Conservation (phyloP, 441 rosid genomes). For the Pelargonium fulgidum region DNA sequence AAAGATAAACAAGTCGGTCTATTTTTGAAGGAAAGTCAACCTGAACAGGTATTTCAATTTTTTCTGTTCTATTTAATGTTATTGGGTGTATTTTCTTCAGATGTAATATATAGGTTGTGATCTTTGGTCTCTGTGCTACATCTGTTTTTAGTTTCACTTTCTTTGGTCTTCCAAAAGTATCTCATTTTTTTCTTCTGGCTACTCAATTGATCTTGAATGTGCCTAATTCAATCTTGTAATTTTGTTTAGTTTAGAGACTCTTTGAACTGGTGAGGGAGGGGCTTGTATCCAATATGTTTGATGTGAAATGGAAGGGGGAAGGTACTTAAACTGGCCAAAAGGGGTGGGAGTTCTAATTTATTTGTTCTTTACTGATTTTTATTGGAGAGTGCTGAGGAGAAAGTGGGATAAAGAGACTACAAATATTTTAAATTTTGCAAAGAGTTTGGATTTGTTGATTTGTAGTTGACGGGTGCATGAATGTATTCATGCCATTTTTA, state of each 20-base stretch:
- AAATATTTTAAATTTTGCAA: not conserved
- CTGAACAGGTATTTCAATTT: slow-evolving; percentile 47
- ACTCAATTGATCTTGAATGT: not conserved
- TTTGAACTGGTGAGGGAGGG: not conserved
- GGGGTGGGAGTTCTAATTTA: not conserved
- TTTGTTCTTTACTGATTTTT: not conserved
- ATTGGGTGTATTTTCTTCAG: slow-evolving; percentile 13
- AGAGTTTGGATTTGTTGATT: not conserved
- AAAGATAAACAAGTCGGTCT: slow-evolving; percentile 23
- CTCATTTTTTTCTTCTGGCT: not conserved
- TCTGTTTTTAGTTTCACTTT: slow-evolving; percentile 10
- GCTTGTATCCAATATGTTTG: not conserved
- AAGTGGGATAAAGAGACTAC: slow-evolving; percentile 2
- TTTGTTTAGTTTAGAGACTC: not conserved
- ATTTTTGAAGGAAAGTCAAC: slow-evolving; percentile 36
- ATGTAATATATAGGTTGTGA: slow-evolving; percentile 11
- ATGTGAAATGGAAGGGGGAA: not conserved
- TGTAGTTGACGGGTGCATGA: not conserved
- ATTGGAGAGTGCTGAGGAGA: not conserved
- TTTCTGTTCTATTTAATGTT: not conserved
- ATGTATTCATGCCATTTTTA: not conserved
- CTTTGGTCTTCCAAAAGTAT: not conserved
- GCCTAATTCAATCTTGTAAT: not conserved
- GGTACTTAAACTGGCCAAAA: not conserved
- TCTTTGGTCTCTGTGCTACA: not conserved